Evolutionary conservation across 495 filamentous ascomycete genomes (phyloP), one percentile per base, ranked within the genome.

Genomic region (Hypoxylon crocopeplum): DNA sequence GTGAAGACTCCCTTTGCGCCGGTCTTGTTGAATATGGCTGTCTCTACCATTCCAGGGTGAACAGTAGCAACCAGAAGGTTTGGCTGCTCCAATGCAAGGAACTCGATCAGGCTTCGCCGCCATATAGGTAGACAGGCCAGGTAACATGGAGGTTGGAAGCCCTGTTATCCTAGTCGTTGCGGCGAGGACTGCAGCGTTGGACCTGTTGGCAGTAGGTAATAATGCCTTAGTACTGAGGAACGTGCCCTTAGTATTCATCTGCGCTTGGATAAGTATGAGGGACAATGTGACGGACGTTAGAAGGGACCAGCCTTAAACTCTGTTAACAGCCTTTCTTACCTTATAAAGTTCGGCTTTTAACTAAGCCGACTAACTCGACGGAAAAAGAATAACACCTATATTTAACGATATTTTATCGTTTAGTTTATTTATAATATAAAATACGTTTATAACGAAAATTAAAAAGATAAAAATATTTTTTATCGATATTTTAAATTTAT

Each of bases 71-170:
- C 63, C 40, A 74, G 72, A 8, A 80, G 24, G 17, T 68, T 62
- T 7, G 73, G 72, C 33, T 79, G 70, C 58, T 79, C 78, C 1
- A 54, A 62, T 0, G 73, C 71, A 5, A 82, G 40, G 36, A 62
- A 75, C 47, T 80, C 78, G 16, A 75, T 54, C 1, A 72, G 78
- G 37, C 57, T 80, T 82, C 7, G 75, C 75, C 13, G 52, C 52
- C 4, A 71, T 42, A 50, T 80, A 82, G 1, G 64, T 55, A 0
- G 75, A 77, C 2, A 72, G 44, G 3, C 72, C 72, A 0, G 48
- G 15, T n/a, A 67, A 21, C 6, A 36, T 22, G 5, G 59, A 33
- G 1, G 66, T 38, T 0, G 69, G 61, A 6, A 75, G 40, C 15
- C 59, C 33, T 0, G 64, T 42, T 10, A 45, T 56, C n/a, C 54